Conservation (phyloP, 768 basidiomycete species). For the Pluteus cervinus region DNA sequence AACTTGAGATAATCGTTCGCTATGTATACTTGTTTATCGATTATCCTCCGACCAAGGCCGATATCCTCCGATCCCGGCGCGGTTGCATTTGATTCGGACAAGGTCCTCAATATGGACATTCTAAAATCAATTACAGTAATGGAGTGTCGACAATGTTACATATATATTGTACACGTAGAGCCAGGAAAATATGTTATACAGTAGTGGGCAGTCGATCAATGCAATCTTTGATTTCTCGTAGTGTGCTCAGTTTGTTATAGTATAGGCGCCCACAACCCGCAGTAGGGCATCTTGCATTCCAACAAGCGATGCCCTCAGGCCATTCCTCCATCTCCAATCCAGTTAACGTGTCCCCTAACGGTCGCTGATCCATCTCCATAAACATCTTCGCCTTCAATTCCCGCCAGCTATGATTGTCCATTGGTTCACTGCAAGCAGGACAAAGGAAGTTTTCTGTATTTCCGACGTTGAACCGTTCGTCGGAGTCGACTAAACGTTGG, state of each 20-base stretch:
- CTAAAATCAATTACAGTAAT: no score
- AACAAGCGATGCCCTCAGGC: slow-evolving; percentile 33
- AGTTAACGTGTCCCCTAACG: slow-evolving; percentile 30
- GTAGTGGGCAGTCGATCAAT: slow-evolving; percentile 20
- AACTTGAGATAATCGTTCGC: no score
- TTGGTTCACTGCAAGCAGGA: slow-evolving; percentile 23
- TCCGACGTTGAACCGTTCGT: slow-evolving; percentile 29
- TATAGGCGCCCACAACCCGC: slow-evolving; percentile 23
- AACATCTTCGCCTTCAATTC: slow-evolving; percentile 33
- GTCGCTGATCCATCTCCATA: slow-evolving; percentile 31
- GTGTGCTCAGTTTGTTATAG: slow-evolving; percentile 29
- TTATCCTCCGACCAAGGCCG: no score
- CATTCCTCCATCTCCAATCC: slow-evolving; percentile 37
- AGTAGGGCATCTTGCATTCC: slow-evolving; percentile 28
- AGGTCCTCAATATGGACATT: no score
- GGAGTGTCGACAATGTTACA: no score
- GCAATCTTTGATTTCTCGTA: slow-evolving; percentile 24
- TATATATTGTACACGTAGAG: no score
- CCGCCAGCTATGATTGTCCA: slow-evolving; percentile 33
- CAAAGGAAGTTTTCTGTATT: slow-evolving; percentile 26
- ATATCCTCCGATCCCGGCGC: no score
- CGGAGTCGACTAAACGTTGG: slow-evolving; percentile 27
- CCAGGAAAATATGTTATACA: no score
- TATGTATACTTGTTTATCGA: no score
- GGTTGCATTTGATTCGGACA: no score